Conservation (phyloP, 441 rosid genomes). For the Erodium moschatum region DNA sequence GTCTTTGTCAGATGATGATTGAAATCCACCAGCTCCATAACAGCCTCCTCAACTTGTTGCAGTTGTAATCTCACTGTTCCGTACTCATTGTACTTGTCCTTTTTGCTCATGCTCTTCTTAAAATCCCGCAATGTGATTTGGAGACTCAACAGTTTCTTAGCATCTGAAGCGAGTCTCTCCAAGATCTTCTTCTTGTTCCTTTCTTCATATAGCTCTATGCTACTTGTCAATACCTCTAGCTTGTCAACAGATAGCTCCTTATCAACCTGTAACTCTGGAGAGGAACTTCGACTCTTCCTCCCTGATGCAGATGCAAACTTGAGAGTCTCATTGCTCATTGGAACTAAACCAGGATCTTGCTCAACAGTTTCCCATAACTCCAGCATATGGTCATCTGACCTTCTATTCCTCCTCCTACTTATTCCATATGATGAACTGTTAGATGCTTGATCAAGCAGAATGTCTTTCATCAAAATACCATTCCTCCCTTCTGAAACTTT, state of each 20-base stretch:
- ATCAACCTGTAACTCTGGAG: conserved; percentile 35
- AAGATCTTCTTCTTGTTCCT: conserved; percentile 36
- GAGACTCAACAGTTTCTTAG: conserved; percentile 51
- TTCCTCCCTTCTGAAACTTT: conserved; percentile 31
- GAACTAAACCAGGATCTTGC: conserved; percentile 28
- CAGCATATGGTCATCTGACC: conserved; percentile 42
- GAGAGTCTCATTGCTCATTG: conserved; percentile 21
- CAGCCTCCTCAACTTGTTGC: conserved; percentile 56
- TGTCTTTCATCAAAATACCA: conserved; percentile 67
- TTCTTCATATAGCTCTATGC: conserved; percentile 31
- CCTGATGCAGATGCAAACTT: conserved; percentile 22
- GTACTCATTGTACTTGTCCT: conserved; percentile 37
- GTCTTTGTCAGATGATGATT: conserved; percentile 45
- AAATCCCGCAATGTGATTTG: conserved; percentile 47
- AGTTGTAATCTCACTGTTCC: conserved; percentile 47
- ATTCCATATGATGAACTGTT: conserved; percentile 40
- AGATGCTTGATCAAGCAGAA: conserved; percentile 77
- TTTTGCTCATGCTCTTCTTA: conserved; percentile 54
- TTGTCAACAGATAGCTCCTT: conserved; percentile 38
- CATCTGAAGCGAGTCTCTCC: conserved; percentile 64
- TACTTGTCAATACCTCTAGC: conserved; percentile 46
- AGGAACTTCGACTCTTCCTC: conserved; percentile 33
- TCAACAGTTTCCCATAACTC: conserved; percentile 52
- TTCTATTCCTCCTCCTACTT: conserved; percentile 32
- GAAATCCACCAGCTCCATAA: conserved; percentile 41